A percentile compares a stretch with the other conserved stretches of the same genome.
These are phyloP conservation scores for Apiotrichum gracile DNA, from an alignment of 1,284 basidiomycete species.

Conservation along the genomic window DNA sequence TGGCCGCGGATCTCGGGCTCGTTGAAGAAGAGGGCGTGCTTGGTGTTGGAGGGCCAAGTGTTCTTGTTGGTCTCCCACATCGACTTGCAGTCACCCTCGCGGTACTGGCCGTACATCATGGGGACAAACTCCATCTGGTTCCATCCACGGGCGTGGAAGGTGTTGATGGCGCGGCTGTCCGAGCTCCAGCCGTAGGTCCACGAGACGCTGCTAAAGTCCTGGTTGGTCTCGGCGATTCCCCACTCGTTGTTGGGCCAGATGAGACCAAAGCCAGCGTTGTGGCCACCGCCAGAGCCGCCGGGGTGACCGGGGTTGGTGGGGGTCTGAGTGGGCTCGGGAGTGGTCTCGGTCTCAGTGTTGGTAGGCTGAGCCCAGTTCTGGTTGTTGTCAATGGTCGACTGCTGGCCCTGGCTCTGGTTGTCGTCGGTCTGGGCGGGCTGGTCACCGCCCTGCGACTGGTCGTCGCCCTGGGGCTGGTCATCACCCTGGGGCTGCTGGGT, in stretches of 20 bases:
- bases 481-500: no score
- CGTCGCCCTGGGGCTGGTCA: no score
- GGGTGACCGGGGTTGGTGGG: neutral
- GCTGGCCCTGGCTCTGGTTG: conserved; percentile 1
- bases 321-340: no score
- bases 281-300: conserved; percentile 1
- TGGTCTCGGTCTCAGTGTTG: neutral
- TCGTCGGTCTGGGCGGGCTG: no score
- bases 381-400: neutral
- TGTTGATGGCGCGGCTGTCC: neutral
- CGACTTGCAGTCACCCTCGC: conserved; percentile 27
- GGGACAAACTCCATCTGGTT: conserved; percentile 56
- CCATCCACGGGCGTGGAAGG: conserved; percentile 28
- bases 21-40: conserved; percentile 60
- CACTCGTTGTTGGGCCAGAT: conserved; percentile 57
- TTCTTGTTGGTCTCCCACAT: conserved; percentile 28
- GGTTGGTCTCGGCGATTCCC: conserved; percentile 49
- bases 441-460: no score
- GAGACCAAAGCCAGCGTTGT: conserved; percentile 54
- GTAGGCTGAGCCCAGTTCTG: neutral
- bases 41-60: conserved; percentile 52
- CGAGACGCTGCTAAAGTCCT: conserved; percentile 34
- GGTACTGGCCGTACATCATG: conserved; percentile 63
- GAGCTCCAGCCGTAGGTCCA: conserved; percentile 48
- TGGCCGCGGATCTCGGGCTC: conserved; percentile 58